A percentile compares a stretch with the other conserved stretches of the same genome.
Conservation (phyloP, 2,329 filamentous ascomycete genomes). For the Dothideomycetidae sp. region DNA sequence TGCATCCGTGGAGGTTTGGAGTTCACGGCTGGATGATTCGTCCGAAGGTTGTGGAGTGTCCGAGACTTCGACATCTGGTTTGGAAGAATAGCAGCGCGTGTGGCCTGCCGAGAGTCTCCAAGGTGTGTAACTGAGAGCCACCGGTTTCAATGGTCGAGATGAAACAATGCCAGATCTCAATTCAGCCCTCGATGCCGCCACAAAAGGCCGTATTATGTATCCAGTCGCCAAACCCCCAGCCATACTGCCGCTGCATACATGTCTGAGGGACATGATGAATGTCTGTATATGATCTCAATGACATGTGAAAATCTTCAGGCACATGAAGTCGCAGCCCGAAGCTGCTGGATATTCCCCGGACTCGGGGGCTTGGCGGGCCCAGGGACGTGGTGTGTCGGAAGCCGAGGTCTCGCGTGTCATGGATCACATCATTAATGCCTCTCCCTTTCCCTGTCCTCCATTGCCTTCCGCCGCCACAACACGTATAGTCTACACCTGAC, state of each 20-base stretch:
- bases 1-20: no score
- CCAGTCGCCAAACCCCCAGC: not conserved
- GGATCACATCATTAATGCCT: conserved; percentile 1
- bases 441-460: conserved; percentile 4
- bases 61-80: no score
- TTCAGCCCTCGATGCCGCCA: conserved; percentile 2
- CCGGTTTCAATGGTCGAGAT: no score
- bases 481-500: not conserved
- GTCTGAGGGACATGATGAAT: not conserved
- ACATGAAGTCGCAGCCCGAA: not conserved
- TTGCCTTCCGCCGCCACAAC: conserved; percentile 1
- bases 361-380: not conserved
- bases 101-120: no score
- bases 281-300: no score
- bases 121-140: no score
- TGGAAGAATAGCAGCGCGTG: no score
- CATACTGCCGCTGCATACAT: not conserved
- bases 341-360: not conserved
- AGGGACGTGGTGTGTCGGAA: not conserved
- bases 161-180: no score
- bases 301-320: not conserved
- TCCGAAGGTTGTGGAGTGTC: no score
- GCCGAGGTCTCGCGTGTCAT: conserved; percentile 2
- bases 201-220: conserved; percentile 3
- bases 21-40: no score